A percentile compares a stretch with the other conserved stretches of the same genome.
Conservation (phyloP, 2,329 filamentous ascomycete species). For the Colletotrichum higginsianum region DNA sequence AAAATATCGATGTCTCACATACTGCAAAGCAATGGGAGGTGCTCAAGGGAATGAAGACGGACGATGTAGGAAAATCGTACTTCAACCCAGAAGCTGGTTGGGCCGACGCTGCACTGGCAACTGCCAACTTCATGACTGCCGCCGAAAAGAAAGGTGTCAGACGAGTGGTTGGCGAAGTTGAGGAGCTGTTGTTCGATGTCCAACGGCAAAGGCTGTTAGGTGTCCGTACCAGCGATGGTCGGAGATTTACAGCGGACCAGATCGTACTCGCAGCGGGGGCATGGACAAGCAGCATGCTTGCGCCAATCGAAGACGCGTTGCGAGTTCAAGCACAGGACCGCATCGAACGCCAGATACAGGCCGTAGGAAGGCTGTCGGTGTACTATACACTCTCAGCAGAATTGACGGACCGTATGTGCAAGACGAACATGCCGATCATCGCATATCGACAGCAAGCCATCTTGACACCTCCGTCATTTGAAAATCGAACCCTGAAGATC, state of each 20-base stretch:
- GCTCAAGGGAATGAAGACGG: neutral
- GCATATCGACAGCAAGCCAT: conserved; percentile 6
- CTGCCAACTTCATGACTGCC: conserved; percentile 18
- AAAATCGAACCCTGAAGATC: conserved; percentile 27
- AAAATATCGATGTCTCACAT: neutral
- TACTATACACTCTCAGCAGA: conserved; percentile 21
- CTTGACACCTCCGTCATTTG: conserved; percentile 23
- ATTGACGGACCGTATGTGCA: conserved; percentile 7
- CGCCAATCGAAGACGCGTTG: conserved; percentile 20
- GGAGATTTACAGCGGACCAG: conserved; percentile 55
- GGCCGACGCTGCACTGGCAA: conserved; percentile 28
- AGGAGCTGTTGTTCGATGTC: neutral
- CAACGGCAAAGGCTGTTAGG: neutral
- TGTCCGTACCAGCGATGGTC: neutral
- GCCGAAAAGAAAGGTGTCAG: conserved; percentile 25
- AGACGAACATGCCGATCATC: conserved; percentile 16
- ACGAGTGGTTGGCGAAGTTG: conserved; percentile 18
- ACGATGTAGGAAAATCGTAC: conserved; percentile 8
- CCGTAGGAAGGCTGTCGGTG: conserved; percentile 26
- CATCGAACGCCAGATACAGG: conserved; percentile 26
- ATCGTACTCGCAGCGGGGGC: conserved; percentile 68
- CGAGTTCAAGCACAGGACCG: conserved; percentile 3
- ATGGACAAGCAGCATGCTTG: conserved; percentile 69
- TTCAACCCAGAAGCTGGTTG: conserved; percentile 36
- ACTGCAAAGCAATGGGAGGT: neutral